phyloP scores from a whole-genome alignment of 2,329 filamentous ascomycete species.

The Lachnellula occidentalis region DNA sequence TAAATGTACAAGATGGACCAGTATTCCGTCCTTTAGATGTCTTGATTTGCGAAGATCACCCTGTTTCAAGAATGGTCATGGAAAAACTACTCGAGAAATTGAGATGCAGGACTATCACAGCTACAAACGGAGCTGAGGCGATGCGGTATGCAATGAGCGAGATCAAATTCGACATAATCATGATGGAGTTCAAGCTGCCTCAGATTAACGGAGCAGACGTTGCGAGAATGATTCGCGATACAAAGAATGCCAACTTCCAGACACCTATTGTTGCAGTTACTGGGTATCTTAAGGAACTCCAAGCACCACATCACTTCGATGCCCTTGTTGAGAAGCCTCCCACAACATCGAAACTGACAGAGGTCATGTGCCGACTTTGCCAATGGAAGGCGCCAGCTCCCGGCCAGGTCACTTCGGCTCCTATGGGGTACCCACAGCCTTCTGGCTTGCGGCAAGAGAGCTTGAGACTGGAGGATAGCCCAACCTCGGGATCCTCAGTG shows the following conservation, averaged over 20 bases:
- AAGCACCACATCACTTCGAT: slow-evolving; percentile 93
- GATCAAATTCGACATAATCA: slow-evolving; percentile 97
- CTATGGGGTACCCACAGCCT: slow-evolving; percentile 54
- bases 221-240: slow-evolving; percentile 95
- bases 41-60: slow-evolving; percentile 95
- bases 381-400: slow-evolving; percentile 81
- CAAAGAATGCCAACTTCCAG: slow-evolving; percentile 87
- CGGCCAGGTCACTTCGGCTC: slow-evolving; percentile 37
- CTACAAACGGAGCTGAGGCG: slow-evolving; percentile 83
- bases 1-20: slow-evolving; percentile 77
- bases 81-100: slow-evolving; percentile 94
- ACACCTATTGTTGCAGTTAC: slow-evolving; percentile 96
- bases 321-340: slow-evolving; percentile 95
- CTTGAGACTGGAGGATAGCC: slow-evolving; percentile 68
- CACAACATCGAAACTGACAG: slow-evolving; percentile 82
- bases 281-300: slow-evolving; percentile 94
- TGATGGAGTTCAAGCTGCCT: slow-evolving; percentile 93
- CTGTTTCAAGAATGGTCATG: slow-evolving; percentile 97
- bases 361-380: slow-evolving; percentile 81
- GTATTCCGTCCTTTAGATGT: slow-evolving; percentile 88
- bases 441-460: slow-evolving; percentile 62
- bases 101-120: slow-evolving; percentile 88
- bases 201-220: slow-evolving; percentile 94
- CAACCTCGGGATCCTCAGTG: slow-evolving; percentile 59
- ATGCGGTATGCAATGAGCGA: slow-evolving; percentile 92